phyloP scores from a whole-genome alignment of 2,329 filamentous ascomycete genomes.

The Lizonia empirigonia region DNA sequence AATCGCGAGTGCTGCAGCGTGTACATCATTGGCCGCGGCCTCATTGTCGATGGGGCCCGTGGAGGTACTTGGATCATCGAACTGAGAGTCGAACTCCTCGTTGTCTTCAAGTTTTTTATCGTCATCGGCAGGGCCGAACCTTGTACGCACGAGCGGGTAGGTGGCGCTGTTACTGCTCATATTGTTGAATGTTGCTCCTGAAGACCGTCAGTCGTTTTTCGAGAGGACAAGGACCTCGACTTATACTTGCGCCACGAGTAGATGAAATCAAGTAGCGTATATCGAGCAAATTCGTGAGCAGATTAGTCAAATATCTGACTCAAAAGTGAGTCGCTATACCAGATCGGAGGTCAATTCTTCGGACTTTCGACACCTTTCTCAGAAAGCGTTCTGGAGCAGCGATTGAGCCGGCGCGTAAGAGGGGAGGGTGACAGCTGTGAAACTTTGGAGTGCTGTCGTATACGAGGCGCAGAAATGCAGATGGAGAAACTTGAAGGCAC shows the following conservation, averaged over 20 bases:
- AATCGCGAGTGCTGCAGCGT: neutral
- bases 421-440: neutral
- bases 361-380: neutral
- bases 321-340: neutral
- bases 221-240: too few species aligned
- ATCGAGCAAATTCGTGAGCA: neutral
- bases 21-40: neutral
- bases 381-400: neutral
- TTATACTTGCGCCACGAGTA: neutral
- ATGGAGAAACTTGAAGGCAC: neutral
- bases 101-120: neutral
- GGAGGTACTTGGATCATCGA: neutral
- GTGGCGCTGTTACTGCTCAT: neutral
- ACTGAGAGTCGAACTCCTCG: neutral
- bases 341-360: neutral
- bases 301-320: neutral
- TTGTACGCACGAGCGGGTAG: conserved; percentile 7
- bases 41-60: neutral
- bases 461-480: neutral
- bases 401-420: neutral
- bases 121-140: too few species aligned
- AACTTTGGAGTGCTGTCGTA: neutral
- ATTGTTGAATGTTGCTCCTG: neutral
- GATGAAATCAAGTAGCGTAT: neutral
- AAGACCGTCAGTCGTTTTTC: neutral